Conservation (phyloP, 768 basidiomycete genomes). For the Tulasnella sp. region DNA sequence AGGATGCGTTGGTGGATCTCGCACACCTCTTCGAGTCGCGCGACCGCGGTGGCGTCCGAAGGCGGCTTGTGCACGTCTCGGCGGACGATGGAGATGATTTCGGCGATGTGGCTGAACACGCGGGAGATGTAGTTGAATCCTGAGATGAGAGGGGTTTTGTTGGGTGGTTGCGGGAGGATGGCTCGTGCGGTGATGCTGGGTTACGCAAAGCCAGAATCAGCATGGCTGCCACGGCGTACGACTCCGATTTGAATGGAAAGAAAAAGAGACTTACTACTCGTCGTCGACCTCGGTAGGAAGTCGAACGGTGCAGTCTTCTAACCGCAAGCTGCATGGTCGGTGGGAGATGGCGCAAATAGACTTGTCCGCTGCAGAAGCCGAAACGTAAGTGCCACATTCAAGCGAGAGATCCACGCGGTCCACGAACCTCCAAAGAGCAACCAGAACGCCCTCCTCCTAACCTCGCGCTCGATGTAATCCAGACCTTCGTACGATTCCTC, state of each 20-base stretch:
- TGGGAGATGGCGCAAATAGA: constrained; percentile 82
- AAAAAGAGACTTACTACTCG: constrained; percentile 62
- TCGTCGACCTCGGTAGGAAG: constrained; percentile 86
- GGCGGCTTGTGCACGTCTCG: constrained; percentile 83
- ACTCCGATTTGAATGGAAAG: background rate
- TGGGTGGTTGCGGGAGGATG: constrained; percentile 80
- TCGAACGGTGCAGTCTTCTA: constrained; percentile 86
- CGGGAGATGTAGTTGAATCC: constrained; percentile 84
- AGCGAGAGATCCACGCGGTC: constrained; percentile 9
- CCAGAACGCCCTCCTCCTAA: constrained; percentile 84
- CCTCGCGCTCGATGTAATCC: constrained; percentile 83
- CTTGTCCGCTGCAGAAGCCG: constrained; percentile 64
- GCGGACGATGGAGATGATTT: constrained; percentile 80
- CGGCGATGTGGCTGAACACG: constrained; percentile 81
- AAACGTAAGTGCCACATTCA: background rate
- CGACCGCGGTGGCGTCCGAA: constrained; percentile 78
- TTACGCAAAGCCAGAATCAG: background rate
- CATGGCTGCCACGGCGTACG: background rate
- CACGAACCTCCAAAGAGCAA: constrained; percentile 76
- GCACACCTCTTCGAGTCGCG: constrained; percentile 77
- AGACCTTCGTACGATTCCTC: constrained; percentile 76
- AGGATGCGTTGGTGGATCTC: constrained; percentile 74
- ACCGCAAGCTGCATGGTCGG: constrained; percentile 79
- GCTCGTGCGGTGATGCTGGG: constrained; percentile 72
- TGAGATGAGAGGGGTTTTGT: constrained; percentile 76